These are phyloP conservation scores for Cordyceps farinosa DNA, from an alignment of 2,329 filamentous ascomycete species.

Conservation along the genomic window DNA sequence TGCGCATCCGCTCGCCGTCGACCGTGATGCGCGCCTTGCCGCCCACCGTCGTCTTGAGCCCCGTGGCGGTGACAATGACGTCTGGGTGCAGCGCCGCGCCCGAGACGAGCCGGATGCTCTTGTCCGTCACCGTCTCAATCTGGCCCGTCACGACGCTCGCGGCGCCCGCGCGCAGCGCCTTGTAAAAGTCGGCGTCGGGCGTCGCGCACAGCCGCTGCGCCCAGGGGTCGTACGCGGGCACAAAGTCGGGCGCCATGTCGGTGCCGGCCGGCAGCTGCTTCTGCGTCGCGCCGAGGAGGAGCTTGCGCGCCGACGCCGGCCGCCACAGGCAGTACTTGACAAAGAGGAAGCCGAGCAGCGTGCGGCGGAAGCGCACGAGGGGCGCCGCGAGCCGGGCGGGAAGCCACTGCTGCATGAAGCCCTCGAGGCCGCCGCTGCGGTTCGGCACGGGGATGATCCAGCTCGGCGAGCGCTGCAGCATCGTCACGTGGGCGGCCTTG, in stretches of 20 bases:
- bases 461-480: slow-evolving; percentile 65
- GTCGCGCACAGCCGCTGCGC: slow-evolving; percentile 65
- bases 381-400: slow-evolving; percentile 41
- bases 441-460: slow-evolving; percentile 47
- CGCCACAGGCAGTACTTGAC: slow-evolving; percentile 8
- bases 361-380: slow-evolving; percentile 47
- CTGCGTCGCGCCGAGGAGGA: slow-evolving; percentile 29
- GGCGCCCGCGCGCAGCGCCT: slow-evolving; percentile 36
- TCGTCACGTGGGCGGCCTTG: slow-evolving; percentile 57
- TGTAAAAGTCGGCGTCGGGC: slow-evolving; percentile 45
- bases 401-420: slow-evolving; percentile 36
- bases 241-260: slow-evolving; percentile 52
- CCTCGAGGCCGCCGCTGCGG: slow-evolving; percentile 33
- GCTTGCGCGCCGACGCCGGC: slow-evolving; percentile 3
- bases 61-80: slow-evolving; percentile 63
- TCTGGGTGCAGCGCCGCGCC: slow-evolving; percentile 51
- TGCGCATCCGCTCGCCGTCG: slow-evolving; percentile 44
- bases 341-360: slow-evolving; percentile 43
- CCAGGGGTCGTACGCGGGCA: slow-evolving; percentile 56
- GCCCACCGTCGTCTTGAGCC: slow-evolving; percentile 53
- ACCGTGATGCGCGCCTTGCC: slow-evolving; percentile 50
- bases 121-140: slow-evolving; percentile 44
- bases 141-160: slow-evolving; percentile 41
- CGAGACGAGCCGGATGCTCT: slow-evolving; percentile 41
- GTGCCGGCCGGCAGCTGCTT: slow-evolving; percentile 46